These are phyloP conservation scores for Saturnispora bothae DNA, from an alignment of 805 yeast genomes.

Conservation along the genomic window DNA sequence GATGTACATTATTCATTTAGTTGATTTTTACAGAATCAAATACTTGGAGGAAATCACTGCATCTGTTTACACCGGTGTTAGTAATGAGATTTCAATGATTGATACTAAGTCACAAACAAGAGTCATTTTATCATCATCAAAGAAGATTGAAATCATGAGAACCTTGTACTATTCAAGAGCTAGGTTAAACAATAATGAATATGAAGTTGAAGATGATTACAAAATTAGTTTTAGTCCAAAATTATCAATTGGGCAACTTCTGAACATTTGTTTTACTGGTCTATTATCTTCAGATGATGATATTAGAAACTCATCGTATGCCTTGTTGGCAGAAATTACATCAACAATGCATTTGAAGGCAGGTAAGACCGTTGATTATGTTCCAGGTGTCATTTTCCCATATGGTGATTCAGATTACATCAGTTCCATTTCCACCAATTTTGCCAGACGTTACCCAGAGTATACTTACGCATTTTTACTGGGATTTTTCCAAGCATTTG, in stretches of 20 bases:
- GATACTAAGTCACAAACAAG: constrained; percentile 26
- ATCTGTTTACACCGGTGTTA: constrained; percentile 34
- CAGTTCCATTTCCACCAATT: constrained; percentile 40
- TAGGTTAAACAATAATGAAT: constrained; percentile 24
- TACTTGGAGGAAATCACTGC: constrained; percentile 32
- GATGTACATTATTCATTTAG: constrained; percentile 28
- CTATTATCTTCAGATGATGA: constrained; percentile 48
- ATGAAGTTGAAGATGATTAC: constrained; percentile 21
- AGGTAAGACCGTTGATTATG: constrained; percentile 44
- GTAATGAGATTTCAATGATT: constrained; percentile 39
- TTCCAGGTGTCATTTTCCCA: constrained; percentile 58
- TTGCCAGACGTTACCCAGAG: constrained; percentile 48
- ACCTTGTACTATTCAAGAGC: constrained; percentile 59
- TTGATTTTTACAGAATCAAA: constrained; percentile 34
- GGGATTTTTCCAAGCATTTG: constrained; percentile 43
- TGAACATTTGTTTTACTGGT: constrained; percentile 59
- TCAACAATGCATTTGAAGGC: constrained; percentile 47
- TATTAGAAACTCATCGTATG: constrained; percentile 54
- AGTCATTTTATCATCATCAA: constrained; percentile 37
- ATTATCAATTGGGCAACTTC: constrained; percentile 40
- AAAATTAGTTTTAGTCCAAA: constrained; percentile 27
- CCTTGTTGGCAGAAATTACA: constrained; percentile 52
- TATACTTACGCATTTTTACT: constrained; percentile 46
- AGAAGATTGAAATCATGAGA: constrained; percentile 56
- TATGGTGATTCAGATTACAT: constrained; percentile 54